Conservation (phyloP, 192 early-diverging fungal species). For the Rhizoclosmatium sp. region DNA sequence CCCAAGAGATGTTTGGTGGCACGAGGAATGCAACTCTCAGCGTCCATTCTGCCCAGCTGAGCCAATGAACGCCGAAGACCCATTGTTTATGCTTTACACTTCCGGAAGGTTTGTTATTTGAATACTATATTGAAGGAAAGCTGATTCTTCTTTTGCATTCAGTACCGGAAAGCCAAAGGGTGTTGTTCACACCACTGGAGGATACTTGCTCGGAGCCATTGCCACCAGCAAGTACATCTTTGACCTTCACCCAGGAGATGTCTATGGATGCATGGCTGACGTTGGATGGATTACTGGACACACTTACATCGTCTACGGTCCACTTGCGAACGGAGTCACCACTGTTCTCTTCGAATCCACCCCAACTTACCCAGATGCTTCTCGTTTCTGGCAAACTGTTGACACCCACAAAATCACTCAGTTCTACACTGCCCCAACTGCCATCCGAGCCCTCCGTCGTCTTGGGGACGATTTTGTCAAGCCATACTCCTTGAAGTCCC, state of each 20-base stretch:
- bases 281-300: constrained; percentile 82
- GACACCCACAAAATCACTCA: constrained; percentile 93
- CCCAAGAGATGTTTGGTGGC: constrained; percentile 93
- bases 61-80: constrained; percentile 88
- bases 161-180: constrained; percentile 93
- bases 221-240: constrained; percentile 91
- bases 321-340: constrained; percentile 84
- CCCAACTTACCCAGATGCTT: constrained; percentile 87
- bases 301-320: constrained; percentile 93
- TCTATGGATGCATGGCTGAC: constrained; percentile 95
- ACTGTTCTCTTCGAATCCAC: constrained; percentile 95
- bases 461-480: constrained; percentile 81
- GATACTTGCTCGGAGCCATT: constrained; percentile 92
- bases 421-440: constrained; percentile 98
- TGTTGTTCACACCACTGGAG: constrained; percentile 92
- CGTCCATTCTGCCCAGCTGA: constrained; percentile 88
- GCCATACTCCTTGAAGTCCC: constrained; percentile 78
- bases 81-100: constrained; percentile 95
- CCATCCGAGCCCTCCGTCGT: constrained; percentile 93
- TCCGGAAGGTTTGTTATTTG: constrained; percentile 60
- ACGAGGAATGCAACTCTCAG: constrained; percentile 83
- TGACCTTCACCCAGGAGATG: constrained; percentile 89
- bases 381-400: constrained; percentile 66
- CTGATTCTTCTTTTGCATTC: neutral
- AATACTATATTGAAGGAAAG: neutral